A percentile compares a stretch with the other conserved stretches of the same genome.
Conservation (phyloP, 2,329 filamentous ascomycete species). For the Falciphora oryzae region DNA sequence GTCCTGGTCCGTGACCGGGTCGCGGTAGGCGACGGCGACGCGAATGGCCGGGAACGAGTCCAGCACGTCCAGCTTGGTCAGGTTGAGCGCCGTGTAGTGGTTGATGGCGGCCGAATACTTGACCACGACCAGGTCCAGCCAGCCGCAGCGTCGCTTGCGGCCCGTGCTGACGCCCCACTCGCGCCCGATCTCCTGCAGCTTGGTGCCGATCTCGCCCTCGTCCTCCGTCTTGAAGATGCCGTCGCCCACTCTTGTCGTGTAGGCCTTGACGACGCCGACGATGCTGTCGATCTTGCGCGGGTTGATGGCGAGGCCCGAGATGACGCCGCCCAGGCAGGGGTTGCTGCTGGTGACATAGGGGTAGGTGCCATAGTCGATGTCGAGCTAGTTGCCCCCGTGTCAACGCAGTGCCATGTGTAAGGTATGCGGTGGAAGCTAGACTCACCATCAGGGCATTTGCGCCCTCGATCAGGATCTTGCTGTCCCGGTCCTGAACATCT, state of each 20-base stretch:
- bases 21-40: constrained; percentile 64
- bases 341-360: constrained; percentile 54
- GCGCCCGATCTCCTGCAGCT: constrained; percentile 33
- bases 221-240: constrained; percentile 59
- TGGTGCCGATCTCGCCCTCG: constrained; percentile 28
- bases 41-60: constrained; percentile 72
- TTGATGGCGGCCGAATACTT: constrained; percentile 59
- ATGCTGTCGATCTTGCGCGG: constrained; percentile 49
- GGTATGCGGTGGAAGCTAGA: constrained; percentile 31
- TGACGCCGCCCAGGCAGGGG: constrained; percentile 51
- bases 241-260: constrained; percentile 53
- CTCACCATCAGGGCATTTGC: constrained; percentile 56
- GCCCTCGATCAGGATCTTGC: constrained; percentile 56
- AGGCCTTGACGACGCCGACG: constrained; percentile 61
- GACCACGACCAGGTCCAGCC: constrained; percentile 60
- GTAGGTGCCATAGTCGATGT: constrained; percentile 50
- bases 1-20: constrained; percentile 36
- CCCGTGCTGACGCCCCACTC: constrained; percentile 40
- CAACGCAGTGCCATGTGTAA: constrained; percentile 41
- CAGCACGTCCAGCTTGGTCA: constrained; percentile 61
- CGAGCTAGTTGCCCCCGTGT: constrained; percentile 35
- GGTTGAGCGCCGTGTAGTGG: constrained; percentile 57
- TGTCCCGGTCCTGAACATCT: constrained; percentile 44
- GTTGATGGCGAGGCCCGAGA: constrained; percentile 51
- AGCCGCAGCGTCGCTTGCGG: constrained; percentile 53